phyloP scores from a whole-genome alignment of 139 green algal species.

The Haematococcus sp. region DNA sequence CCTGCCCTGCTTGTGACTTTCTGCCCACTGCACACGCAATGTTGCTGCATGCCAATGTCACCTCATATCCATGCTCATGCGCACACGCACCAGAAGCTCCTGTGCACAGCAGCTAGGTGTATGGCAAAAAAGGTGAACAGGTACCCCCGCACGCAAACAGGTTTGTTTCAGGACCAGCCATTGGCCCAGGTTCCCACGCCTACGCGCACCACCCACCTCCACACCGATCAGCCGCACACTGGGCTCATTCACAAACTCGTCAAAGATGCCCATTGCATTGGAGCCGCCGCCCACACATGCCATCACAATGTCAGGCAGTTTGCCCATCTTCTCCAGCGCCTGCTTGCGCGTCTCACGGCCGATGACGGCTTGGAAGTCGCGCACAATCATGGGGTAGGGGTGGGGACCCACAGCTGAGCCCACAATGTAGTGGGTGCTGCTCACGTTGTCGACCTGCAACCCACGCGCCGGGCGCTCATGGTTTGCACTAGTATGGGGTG shows the following conservation, averaged over 20 bases:
- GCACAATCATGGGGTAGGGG: constrained; percentile 96
- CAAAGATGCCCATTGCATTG: constrained; percentile 98
- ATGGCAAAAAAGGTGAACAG: too few species aligned
- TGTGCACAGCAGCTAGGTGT: too few species aligned
- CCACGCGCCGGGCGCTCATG: too few species aligned
- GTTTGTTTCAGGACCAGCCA: too few species aligned
- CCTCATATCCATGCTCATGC: too few species aligned
- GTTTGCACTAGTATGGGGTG: too few species aligned
- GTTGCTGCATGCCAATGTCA: too few species aligned
- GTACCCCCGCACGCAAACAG: too few species aligned
- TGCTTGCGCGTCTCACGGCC: constrained; percentile 80
- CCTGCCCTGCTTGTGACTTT: too few species aligned
- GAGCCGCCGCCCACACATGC: constrained; percentile 97
- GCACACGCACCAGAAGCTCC: too few species aligned
- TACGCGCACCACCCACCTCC: constrained; percentile 36
- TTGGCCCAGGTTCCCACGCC: background rate
- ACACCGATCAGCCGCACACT: constrained; percentile 42
- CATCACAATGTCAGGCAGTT: constrained; percentile 91
- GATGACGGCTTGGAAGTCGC: constrained; percentile 96
- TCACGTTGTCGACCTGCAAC: constrained; percentile 95
- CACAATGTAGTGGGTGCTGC: constrained; percentile 99
- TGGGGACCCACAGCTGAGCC: constrained; percentile 94
- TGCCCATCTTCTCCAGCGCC: constrained; percentile 73
- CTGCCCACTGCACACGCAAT: too few species aligned
- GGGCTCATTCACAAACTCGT: constrained; percentile 94